Evolutionary conservation across 345 rosid species (phyloP).

Genomic region (Aquilaria yunnanensis): DNA sequence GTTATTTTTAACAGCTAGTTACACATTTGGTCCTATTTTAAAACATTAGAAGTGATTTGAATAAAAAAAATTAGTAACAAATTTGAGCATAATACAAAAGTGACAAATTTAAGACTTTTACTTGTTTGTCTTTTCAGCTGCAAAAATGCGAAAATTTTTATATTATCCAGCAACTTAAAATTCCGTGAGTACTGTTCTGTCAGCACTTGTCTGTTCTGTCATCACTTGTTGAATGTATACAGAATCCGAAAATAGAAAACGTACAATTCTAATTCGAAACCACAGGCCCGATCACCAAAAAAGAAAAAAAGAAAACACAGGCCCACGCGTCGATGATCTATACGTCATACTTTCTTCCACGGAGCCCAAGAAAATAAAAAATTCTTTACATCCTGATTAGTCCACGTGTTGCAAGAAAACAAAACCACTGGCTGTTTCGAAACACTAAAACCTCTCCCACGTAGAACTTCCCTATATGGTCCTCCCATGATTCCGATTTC

Average conservation of each 20-base stretch:
- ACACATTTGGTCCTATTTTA: too few relatives aligned
- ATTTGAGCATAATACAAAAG: too few relatives aligned
- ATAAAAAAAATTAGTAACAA: too few relatives aligned
- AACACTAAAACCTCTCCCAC: not conserved
- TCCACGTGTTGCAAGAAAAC: constrained; percentile 6
- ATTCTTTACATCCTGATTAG: constrained; percentile 2
- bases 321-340: constrained; percentile 18
- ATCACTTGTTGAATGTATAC: not conserved
- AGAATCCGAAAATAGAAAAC: not conserved
- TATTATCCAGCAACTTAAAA: too few relatives aligned
- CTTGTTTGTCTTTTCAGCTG: too few relatives aligned
- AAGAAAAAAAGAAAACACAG: not conserved
- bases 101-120: too few relatives aligned
- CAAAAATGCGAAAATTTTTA: too few relatives aligned
- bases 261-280: too few relatives aligned
- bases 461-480: constrained; percentile 16
- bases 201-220: too few relatives aligned
- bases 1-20: too few relatives aligned
- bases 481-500: not conserved
- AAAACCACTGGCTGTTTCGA: constrained; percentile 8
- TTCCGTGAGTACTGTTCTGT: too few relatives aligned
- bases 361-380: constrained; percentile 1
- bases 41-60: too few relatives aligned
- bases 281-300: not conserved
- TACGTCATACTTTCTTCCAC: constrained; percentile 9